phyloP scores from a whole-genome alignment of 345 rosid species.

The Carallia brachiata region DNA sequence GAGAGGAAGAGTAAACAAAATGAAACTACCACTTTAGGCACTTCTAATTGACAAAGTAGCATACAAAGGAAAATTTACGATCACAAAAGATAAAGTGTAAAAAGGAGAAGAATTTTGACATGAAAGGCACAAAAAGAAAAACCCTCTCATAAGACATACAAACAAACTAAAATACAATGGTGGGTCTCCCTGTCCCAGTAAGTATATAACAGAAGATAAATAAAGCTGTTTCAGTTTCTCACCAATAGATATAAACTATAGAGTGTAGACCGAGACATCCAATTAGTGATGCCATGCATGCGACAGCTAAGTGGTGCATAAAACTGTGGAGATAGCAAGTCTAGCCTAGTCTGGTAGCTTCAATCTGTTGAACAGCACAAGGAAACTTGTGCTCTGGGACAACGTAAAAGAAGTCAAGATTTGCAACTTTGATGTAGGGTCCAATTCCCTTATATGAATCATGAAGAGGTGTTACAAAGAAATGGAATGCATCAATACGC shows the following conservation, averaged over 20 bases:
- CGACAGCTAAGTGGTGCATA: not conserved
- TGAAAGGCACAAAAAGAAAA: constrained; percentile 7
- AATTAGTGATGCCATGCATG: not conserved
- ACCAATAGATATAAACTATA: not conserved
- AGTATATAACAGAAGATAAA: not conserved
- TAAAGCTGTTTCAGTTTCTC: not conserved
- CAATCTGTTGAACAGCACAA: constrained; percentile 80
- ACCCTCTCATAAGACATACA: not conserved
- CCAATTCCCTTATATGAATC: constrained; percentile 57
- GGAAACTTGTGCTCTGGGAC: constrained; percentile 85
- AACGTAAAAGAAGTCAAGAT: constrained; percentile 79
- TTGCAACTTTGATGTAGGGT: constrained; percentile 72
- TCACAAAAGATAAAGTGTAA: not conserved
- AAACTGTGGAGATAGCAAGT: not conserved
- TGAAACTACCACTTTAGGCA: not conserved
- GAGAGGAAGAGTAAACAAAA: not conserved
- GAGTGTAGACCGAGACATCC: not conserved
- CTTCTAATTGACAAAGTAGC: not conserved
- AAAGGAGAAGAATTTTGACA: not conserved
- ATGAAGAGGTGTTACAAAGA: not conserved
- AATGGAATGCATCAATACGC: constrained; percentile 1
- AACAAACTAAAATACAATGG: not conserved
- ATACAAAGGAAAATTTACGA: constrained; percentile 26
- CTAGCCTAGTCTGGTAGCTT: constrained; percentile 57
- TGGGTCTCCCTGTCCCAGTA: not conserved